These are phyloP conservation scores for Microcos paniculata DNA, from an alignment of 345 rosid species.

Conservation along the genomic window DNA sequence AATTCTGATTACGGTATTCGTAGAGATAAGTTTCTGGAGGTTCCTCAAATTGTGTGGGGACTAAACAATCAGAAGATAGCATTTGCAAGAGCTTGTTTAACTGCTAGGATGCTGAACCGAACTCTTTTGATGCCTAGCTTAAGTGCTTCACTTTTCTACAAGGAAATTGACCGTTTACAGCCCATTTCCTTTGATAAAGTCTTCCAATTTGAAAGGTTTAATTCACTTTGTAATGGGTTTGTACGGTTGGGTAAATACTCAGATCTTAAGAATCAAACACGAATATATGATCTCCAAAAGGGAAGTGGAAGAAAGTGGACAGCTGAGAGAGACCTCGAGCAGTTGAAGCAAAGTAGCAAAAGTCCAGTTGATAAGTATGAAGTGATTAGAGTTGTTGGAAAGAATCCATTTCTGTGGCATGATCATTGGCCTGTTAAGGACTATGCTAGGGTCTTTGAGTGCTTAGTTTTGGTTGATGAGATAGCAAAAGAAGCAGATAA, in stretches of 20 bases:
- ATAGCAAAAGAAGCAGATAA: constrained; percentile 70
- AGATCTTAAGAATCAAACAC: constrained; percentile 47
- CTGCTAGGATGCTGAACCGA: constrained; percentile 80
- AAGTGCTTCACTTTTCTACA: constrained; percentile 91
- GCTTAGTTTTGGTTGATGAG: constrained; percentile 75
- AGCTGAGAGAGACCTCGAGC: constrained; percentile 69
- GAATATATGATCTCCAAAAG: constrained; percentile 53
- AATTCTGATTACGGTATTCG: constrained; percentile 42
- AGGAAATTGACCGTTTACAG: constrained; percentile 73
- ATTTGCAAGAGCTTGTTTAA: constrained; percentile 90
- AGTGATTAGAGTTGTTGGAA: constrained; percentile 65
- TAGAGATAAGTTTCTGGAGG: constrained; percentile 67
- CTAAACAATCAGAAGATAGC: constrained; percentile 97
- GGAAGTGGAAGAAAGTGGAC: constrained; percentile 99
- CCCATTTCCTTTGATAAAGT: constrained; percentile 82
- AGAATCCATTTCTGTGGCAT: constrained; percentile 96
- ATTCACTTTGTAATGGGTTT: constrained; percentile 71
- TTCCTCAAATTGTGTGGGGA: constrained; percentile 98
- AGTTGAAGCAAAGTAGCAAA: constrained; percentile 40
- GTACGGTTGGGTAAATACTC: constrained; percentile 63
- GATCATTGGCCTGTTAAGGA: constrained; percentile 97
- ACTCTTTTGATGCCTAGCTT: constrained; percentile 93
- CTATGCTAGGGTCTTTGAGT: constrained; percentile 83
- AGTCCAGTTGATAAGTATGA: constrained; percentile 55
- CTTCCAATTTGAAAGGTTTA: constrained; percentile 69